Evolutionary conservation across 495 filamentous ascomycete genomes (phyloP).

Genomic region (Umbilicaria muhlenbergii): DNA sequence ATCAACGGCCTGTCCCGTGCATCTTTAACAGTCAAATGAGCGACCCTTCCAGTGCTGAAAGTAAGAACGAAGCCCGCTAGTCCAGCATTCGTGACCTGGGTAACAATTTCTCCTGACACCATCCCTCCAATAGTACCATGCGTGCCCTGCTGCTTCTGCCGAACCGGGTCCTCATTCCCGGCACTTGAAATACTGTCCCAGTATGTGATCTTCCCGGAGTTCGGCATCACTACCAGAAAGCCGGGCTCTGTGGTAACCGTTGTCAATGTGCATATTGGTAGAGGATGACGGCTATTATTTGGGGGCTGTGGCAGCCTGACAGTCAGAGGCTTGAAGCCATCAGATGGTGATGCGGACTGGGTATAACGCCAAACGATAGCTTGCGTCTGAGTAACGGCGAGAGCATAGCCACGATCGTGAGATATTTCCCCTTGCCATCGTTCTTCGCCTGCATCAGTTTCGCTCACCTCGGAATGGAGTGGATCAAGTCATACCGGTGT

Average conservation of each 20-base stretch:
- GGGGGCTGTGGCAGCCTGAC: constrained; percentile 64
- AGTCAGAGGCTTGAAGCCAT: constrained; percentile 39
- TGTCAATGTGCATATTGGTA: constrained; percentile 70
- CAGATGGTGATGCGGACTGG: constrained; percentile 41
- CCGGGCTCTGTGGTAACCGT: constrained; percentile 66
- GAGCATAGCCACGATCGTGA: constrained; percentile 51
- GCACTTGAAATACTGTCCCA: constrained; percentile 89
- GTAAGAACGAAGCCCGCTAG: constrained; percentile 71
- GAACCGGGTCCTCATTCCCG: constrained; percentile 55
- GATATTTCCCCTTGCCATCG: constrained; percentile 40
- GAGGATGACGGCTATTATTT: constrained; percentile 41
- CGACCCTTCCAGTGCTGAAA: constrained; percentile 70
- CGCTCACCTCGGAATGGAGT: not conserved
- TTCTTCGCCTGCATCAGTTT: constrained; percentile 17
- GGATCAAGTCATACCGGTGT: constrained; percentile 32
- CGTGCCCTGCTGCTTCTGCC: constrained; percentile 61
- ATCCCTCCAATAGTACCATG: constrained; percentile 57
- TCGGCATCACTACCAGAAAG: constrained; percentile 67
- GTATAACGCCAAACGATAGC: constrained; percentile 85
- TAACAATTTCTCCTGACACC: constrained; percentile 61
- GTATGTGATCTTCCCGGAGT: constrained; percentile 70
- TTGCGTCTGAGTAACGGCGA: constrained; percentile 61
- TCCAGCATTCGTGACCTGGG: constrained; percentile 64
- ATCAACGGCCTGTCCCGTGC: constrained; percentile 71
- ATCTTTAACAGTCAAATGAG: constrained; percentile 73